phyloP scores from a whole-genome alignment of 1,139 yeast species.

The Debaryomycetaceae sp. region DNA sequence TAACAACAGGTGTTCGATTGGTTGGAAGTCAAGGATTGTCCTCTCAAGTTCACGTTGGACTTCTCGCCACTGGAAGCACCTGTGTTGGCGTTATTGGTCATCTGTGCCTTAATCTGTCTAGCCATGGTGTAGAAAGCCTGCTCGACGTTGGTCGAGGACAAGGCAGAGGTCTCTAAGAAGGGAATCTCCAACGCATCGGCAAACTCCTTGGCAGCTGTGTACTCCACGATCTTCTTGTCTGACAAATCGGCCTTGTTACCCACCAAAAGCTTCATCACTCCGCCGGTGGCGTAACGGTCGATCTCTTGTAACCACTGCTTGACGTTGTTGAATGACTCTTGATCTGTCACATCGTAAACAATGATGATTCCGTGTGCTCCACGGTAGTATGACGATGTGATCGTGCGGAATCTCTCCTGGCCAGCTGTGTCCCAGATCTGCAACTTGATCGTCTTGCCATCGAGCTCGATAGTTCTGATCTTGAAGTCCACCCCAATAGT shows the following conservation, averaged over 20 bases:
- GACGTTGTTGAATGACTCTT: slow-evolving; percentile 94
- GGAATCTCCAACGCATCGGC: slow-evolving; percentile 96
- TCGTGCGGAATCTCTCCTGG: slow-evolving; percentile 96
- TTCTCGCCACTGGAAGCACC: slow-evolving; percentile 48
- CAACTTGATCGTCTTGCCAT: slow-evolving; percentile 94
- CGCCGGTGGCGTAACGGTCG: slow-evolving; percentile 97
- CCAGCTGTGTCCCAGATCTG: slow-evolving; percentile 99
- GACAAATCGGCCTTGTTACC: slow-evolving; percentile 96
- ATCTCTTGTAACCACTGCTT: slow-evolving; percentile 99
- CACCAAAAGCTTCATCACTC: slow-evolving; percentile 91
- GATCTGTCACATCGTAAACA: slow-evolving; percentile 97
- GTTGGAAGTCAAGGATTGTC: slow-evolving; percentile 75
- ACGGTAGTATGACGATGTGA: slow-evolving; percentile 95
- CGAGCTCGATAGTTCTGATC: slow-evolving; percentile 93
- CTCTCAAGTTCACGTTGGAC: slow-evolving; percentile 80
- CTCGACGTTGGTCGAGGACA: slow-evolving; percentile 93
- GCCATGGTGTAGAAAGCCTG: slow-evolving; percentile 99
- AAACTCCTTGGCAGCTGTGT: slow-evolving; percentile 94
- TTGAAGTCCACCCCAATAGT: slow-evolving; percentile 98
- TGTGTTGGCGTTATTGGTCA: slow-evolving; percentile 64
- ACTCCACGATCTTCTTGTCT: slow-evolving; percentile 94
- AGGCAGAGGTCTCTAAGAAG: slow-evolving; percentile 94
- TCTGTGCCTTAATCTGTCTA: slow-evolving; percentile 94
- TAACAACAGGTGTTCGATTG: slow-evolving; percentile 78
- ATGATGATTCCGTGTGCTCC: slow-evolving; percentile 98